A percentile compares a stretch with the other conserved stretches of the same genome.
These are phyloP conservation scores for Populus hybrid DNA, from an alignment of 441 rosid species.

Conservation along the genomic window DNA sequence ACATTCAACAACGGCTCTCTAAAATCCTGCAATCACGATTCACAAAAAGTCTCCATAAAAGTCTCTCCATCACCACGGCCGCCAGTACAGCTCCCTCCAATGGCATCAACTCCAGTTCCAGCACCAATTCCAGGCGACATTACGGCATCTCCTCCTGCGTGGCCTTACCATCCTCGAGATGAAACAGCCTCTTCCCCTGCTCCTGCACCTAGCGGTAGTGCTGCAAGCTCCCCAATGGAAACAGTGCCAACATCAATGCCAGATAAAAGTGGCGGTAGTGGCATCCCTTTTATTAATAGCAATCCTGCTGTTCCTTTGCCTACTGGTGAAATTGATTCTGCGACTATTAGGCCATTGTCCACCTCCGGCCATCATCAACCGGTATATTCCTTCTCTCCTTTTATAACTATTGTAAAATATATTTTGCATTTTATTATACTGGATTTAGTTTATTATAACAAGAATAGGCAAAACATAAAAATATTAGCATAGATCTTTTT, in stretches of 20 bases:
- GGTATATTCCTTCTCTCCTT: conserved; percentile 24
- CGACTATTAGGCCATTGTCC: conserved; percentile 72
- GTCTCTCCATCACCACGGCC: conserved; percentile 42
- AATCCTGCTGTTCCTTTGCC: conserved; percentile 96
- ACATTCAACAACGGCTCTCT: conserved; percentile 66
- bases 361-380: conserved; percentile 41
- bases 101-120: conserved; percentile 35
- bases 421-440: too few species aligned
- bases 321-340: conserved; percentile 87
- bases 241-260: conserved; percentile 42
- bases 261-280: conserved; percentile 45
- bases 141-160: conserved; percentile 60
- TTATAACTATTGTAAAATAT: neutral
- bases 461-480: too few species aligned
- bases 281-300: conserved; percentile 80
- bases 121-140: conserved; percentile 59
- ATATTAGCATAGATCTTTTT: too few species aligned
- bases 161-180: conserved; percentile 77
- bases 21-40: conserved; percentile 42
- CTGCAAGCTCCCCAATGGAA: conserved; percentile 33
- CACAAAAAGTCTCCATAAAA: conserved; percentile 59
- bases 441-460: too few species aligned
- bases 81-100: conserved; percentile 22
- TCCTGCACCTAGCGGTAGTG: conserved; percentile 37
- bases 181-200: conserved; percentile 50